Base-by-base conservation (phyloP, 2,329 filamentous ascomycete species). In the Hymenoscyphus albidus region DNA sequence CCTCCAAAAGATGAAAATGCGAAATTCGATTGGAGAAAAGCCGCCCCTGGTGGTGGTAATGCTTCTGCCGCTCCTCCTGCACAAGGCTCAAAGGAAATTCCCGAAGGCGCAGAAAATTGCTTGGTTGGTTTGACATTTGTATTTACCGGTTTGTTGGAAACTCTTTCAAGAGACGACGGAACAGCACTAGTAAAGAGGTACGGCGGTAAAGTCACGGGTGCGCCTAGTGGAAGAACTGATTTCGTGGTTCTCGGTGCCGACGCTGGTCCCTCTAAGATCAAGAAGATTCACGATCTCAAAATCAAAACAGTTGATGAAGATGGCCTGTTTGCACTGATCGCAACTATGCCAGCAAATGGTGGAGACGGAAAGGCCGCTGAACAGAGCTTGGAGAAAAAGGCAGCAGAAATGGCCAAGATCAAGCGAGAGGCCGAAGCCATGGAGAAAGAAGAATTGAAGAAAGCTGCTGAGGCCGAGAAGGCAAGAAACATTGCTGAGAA, bases 231-330 rank as follows among this genome's bases (percentile, higher is more conserved):
- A 74, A 98, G 97, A 78, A 99, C 96, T 0, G 95, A 85, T 73
- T 99, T 92, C 74, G 93, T 99, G 57, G 91, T 99, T 16, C 83
- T 99, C 2, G 95, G 95, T 55, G 85, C 84, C 32, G 95, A 98
- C 76, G 95, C 96, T 31, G 95, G 95, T 0, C 95, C 95, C 0
- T 96, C 90, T 77, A 99, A 99, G 76, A 82, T 99, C 51, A 82
- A 88, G 69, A 97, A 93, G 70, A 98, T 99, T 70, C 83, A 85
- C 64, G 84, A 92, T 22, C 80, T 90, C 71, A 86, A 86, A 0
- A 86, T 98, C 75, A 97, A 93, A 77, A 96, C 93, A 0, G 97
- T 99, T 73, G 89, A 97, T 71, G 96, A 99, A 75, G 86, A 96
- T 70, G 96, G 95, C 0, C 80, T 99, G 2, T 96, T 97, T 70